Base-by-base conservation (phyloP, 2,329 filamentous ascomycete species). In the Lasiodiplodia gonubiensis region DNA sequence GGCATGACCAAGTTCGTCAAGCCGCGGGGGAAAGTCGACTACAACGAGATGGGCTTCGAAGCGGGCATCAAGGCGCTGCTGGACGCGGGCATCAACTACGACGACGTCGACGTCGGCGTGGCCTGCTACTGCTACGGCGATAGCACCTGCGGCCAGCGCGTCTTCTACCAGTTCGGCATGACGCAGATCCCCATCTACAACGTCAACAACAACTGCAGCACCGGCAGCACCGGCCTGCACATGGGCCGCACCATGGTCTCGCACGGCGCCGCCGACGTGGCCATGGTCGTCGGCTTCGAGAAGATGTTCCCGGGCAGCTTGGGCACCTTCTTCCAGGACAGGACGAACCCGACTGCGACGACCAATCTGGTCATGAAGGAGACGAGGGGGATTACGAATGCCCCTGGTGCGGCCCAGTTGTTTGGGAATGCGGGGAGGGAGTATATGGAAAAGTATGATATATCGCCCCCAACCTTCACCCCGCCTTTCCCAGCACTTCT, bases 1-100 rank as follows among this genome's bases (percentile, higher is more conserved):
- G 94, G 94, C 83, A 95, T 98, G 92, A 98, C 94, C 82, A 97
- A 97, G 82, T 98, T 98, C 87, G 94, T 97, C 87, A 97, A 97
- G 85, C 94, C 94, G 51, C 89, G 94, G 67, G 92, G 93, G 78
- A 94, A 94, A 79, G 92, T 97, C 71, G 93, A 97, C 83, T 97
- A 97, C 82, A 93, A 93, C 8, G 94, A 97, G 78, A 89, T 97
- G 27, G 94, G 94, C 67, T 97, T 94, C 79, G 94, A 97, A 80
- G 93, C 93, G 12, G 93, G 93, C 72, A 85, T 95, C 78, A 97
- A 97, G 80, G 93, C 93, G 59, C 89, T 96, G 85, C 81, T 90
- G 21, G 87, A 89, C 78, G 93, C 93, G 2, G 90, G 96, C 70
- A 93, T 98, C 85, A 96, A 89, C 82, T 98, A 97, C 83, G 94